phyloP scores from a whole-genome alignment of 202 grass and related monocot species.

The Hordeum pubiflorum region DNA sequence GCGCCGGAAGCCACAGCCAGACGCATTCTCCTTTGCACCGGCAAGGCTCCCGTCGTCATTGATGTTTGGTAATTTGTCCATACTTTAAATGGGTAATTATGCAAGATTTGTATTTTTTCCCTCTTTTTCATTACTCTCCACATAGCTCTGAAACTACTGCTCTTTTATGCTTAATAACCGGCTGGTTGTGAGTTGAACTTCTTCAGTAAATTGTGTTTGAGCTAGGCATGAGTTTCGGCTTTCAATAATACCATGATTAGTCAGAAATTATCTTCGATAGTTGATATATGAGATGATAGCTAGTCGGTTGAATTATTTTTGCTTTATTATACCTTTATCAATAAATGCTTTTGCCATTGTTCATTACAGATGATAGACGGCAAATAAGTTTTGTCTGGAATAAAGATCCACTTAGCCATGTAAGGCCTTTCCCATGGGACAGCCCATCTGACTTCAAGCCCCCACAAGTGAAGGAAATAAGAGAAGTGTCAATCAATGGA shows the following conservation, averaged over 20 bases:
- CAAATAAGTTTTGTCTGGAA: conserved; percentile 89
- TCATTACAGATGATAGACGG: conserved; percentile 59
- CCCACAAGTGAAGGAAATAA: conserved; percentile 48
- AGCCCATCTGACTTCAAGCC: conserved; percentile 61
- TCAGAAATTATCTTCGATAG: conserved; percentile 5
- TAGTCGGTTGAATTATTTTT: neutral
- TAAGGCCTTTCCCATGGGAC: conserved; percentile 57
- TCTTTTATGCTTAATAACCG: neutral
- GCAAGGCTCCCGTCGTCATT: conserved; percentile 45
- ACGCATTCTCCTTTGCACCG: conserved; percentile 54
- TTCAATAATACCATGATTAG: neutral
- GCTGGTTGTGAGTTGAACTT: neutral
- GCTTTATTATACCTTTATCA: neutral
- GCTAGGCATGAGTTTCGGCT: neutral
- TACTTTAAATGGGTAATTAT: neutral
- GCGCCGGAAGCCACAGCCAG: conserved; percentile 69
- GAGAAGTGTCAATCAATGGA: conserved; percentile 43
- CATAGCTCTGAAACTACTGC: neutral
- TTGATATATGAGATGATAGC: neutral
- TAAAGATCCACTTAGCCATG: conserved; percentile 43
- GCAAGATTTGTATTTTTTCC: neutral
- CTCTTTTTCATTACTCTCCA: neutral
- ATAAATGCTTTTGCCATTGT: conserved; percentile 18
- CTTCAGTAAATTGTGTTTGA: neutral
- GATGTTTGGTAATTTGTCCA: conserved; percentile 59